Conservation (phyloP, 805 yeast genomes). For the Nakazawaea wickerhamii region DNA sequence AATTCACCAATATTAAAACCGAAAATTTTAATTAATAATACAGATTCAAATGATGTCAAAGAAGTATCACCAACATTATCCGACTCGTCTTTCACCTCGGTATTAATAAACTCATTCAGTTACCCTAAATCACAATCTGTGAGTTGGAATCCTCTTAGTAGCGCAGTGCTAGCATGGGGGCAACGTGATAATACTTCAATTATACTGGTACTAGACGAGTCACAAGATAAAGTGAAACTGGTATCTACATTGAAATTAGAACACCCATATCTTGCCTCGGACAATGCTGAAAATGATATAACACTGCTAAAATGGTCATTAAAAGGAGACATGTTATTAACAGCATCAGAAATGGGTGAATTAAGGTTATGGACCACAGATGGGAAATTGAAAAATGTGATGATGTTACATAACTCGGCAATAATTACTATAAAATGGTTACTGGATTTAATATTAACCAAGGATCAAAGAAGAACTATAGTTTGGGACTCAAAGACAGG, state of each 20-base stretch:
- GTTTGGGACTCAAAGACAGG: conserved; percentile 67
- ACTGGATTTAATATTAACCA: conserved; percentile 45
- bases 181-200: conserved; percentile 25
- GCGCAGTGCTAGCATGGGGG: conserved; percentile 49
- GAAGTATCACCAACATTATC: conserved; percentile 13
- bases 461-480: conserved; percentile 52
- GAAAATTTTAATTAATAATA: too few species aligned
- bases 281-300: conserved; percentile 20
- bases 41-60: not conserved
- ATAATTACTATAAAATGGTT: conserved; percentile 60
- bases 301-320: conserved; percentile 55
- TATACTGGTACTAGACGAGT: conserved; percentile 22
- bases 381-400: conserved; percentile 56
- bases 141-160: conserved; percentile 52
- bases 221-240: conserved; percentile 3
- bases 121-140: conserved; percentile 41
- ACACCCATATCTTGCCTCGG: conserved; percentile 8
- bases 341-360: conserved; percentile 68
- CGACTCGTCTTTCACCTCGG: conserved; percentile 26
- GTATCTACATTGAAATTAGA: conserved; percentile 8
- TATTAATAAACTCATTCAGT: conserved; percentile 31
- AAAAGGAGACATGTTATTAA: conserved; percentile 53
- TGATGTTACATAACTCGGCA: conserved; percentile 49
- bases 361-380: conserved; percentile 72
- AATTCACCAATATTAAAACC: not conserved